Evolutionary conservation across 306 rosid species (phyloP).

Genomic region (Mucuna pruriens): DNA sequence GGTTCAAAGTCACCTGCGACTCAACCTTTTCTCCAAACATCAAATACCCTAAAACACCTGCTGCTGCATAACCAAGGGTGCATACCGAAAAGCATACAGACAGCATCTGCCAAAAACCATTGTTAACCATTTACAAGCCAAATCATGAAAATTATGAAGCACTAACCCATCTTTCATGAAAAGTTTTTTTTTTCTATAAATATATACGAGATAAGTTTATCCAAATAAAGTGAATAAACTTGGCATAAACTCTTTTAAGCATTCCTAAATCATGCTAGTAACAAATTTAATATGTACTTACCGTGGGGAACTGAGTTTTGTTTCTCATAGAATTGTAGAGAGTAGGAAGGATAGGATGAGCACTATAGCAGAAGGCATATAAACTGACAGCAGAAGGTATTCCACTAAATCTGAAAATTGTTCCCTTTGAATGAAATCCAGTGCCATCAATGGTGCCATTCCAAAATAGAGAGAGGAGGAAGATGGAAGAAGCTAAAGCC

Average conservation of each 20-base stretch:
- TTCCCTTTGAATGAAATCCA: conserved; percentile 70
- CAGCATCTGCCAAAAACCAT: conserved; percentile 53
- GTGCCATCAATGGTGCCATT: conserved; percentile 76
- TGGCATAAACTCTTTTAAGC: not conserved
- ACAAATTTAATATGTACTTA: conserved; percentile 39
- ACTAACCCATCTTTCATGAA: not conserved
- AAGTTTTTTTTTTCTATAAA: no score
- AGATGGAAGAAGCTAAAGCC: conserved; percentile 73
- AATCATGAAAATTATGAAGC: not conserved
- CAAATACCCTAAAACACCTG: conserved; percentile 66
- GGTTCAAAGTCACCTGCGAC: conserved; percentile 73
- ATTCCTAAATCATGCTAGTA: not conserved
- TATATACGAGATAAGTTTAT: no score
- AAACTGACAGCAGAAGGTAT: conserved; percentile 73
- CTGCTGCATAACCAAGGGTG: conserved; percentile 66
- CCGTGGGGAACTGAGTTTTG: conserved; percentile 72
- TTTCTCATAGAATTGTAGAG: conserved; percentile 74
- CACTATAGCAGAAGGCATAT: conserved; percentile 78
- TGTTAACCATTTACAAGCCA: not conserved
- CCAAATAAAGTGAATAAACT: no score
- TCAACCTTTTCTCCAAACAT: conserved; percentile 72
- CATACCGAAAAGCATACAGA: conserved; percentile 59
- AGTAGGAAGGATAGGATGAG: conserved; percentile 85
- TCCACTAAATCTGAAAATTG: conserved; percentile 53
- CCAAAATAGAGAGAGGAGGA: conserved; percentile 64